A percentile compares a stretch with the other conserved stretches of the same genome.
Evolutionary conservation across 306 rosid genomes (phyloP).

Genomic region (Gastrolobium bilobum): DNA sequence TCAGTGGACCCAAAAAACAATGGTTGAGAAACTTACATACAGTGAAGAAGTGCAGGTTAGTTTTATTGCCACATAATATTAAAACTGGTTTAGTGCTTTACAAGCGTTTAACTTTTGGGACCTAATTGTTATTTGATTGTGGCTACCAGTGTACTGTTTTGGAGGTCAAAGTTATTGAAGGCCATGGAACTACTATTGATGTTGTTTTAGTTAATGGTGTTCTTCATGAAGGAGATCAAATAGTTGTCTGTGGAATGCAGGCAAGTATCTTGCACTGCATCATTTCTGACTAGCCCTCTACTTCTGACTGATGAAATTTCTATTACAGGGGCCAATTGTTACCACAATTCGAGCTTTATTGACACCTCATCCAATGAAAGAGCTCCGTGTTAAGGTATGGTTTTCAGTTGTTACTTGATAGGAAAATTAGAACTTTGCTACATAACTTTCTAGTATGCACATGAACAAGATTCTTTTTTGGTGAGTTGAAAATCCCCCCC

Average conservation of each 20-base stretch:
- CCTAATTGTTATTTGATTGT: constrained; percentile 52
- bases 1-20: constrained; percentile 93
- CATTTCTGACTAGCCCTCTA: constrained; percentile 1
- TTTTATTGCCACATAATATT: constrained; percentile 37
- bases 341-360: constrained; percentile 88
- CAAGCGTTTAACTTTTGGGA: constrained; percentile 44
- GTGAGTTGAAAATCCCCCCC: background rate
- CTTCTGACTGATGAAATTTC: constrained; percentile 37
- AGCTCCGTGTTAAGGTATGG: constrained; percentile 91
- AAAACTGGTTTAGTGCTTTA: constrained; percentile 43
- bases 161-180: constrained; percentile 98
- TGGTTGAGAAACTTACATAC: constrained; percentile 88
- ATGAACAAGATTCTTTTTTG: constrained; percentile 6
- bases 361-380: constrained; percentile 99
- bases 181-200: constrained; percentile 98
- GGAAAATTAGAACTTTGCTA: constrained; percentile 5
- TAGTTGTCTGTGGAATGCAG: constrained; percentile 98
- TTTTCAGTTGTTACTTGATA: constrained; percentile 30
- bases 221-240: constrained; percentile 99
- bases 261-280: constrained; percentile 53
- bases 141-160: constrained; percentile 87
- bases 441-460: background rate
- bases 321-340: constrained; percentile 85
- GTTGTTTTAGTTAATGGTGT: constrained; percentile 95
- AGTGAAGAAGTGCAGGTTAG: constrained; percentile 92